These are phyloP conservation scores for Termitomyces sp. DNA, from an alignment of 768 basidiomycete genomes.

Conservation along the genomic window DNA sequence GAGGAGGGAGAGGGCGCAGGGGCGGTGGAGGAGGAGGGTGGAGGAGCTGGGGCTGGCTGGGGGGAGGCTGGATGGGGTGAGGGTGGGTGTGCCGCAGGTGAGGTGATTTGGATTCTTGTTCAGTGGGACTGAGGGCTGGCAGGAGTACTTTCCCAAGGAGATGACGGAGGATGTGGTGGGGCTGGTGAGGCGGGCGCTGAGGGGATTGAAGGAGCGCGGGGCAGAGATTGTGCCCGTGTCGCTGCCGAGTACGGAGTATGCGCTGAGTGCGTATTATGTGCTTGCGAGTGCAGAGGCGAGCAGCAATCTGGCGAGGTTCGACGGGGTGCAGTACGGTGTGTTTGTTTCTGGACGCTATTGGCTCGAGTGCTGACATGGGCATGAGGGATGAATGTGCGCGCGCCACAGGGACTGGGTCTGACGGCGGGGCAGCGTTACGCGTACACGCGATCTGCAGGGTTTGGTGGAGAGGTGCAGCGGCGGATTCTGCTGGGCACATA, in stretches of 20 bases:
- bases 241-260: conserved; percentile 63
- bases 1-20: conserved; percentile 26
- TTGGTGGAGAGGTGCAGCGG: conserved; percentile 83
- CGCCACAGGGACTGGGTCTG: conserved; percentile 39
- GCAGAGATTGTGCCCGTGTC: conserved; percentile 72
- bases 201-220: conserved; percentile 42
- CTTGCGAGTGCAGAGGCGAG: conserved; percentile 92
- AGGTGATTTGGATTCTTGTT: conserved; percentile 4
- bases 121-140: conserved; percentile 2
- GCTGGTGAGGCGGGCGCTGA: conserved; percentile 45
- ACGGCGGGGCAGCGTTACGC: conserved; percentile 52
- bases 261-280: conserved; percentile 94
- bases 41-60: conserved; percentile 3
- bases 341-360: not conserved
- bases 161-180: conserved; percentile 43
- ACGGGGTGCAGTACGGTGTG: conserved; percentile 81
- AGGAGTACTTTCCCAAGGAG: conserved; percentile 82
- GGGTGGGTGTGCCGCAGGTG: conserved; percentile 77
- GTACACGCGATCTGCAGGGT: conserved; percentile 61
- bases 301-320: conserved; percentile 87
- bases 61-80: conserved; percentile 43
- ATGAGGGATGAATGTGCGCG: conserved; percentile 50
- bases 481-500: conserved; percentile 89
- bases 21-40: conserved; percentile 15
- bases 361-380: not conserved